These are phyloP conservation scores for Penicillium sp. DNA, from an alignment of 2,329 filamentous ascomycete species.

Conservation along the genomic window DNA sequence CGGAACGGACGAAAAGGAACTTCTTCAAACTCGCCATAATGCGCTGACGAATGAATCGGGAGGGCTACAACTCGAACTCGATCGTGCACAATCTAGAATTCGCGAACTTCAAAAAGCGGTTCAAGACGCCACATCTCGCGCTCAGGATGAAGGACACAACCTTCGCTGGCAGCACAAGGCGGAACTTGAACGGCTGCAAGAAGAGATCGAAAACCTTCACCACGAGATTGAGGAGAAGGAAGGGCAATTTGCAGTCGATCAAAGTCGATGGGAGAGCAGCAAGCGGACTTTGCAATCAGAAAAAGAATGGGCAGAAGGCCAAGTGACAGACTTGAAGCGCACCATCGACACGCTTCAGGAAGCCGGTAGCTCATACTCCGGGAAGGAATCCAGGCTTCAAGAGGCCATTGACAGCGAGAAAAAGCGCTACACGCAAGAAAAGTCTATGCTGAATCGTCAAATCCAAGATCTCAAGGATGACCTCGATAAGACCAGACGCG, in stretches of 20 bases:
- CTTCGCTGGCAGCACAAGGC: slow-evolving; percentile 55
- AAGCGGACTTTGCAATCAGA: slow-evolving; percentile 64
- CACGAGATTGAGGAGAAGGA: slow-evolving; percentile 67
- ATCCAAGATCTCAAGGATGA: slow-evolving; percentile 72
- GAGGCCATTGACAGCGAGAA: slow-evolving; percentile 68
- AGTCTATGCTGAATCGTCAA: slow-evolving; percentile 67
- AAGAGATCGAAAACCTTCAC: slow-evolving; percentile 60
- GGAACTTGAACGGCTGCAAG: slow-evolving; percentile 55
- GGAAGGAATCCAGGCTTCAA: slow-evolving; percentile 66
- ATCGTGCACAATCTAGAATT: slow-evolving; percentile 44
- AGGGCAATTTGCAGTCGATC: slow-evolving; percentile 67
- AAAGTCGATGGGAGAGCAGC: slow-evolving; percentile 69
- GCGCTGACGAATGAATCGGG: slow-evolving; percentile 64
- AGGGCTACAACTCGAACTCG: slow-evolving; percentile 64
- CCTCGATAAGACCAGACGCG: slow-evolving; percentile 63
- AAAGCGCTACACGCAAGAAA: slow-evolving; percentile 69
- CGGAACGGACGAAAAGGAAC: slow-evolving; percentile 62
- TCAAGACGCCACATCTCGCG: slow-evolving; percentile 56
- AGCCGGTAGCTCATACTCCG: slow-evolving; percentile 64
- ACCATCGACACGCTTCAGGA: slow-evolving; percentile 69
- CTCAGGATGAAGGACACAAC: slow-evolving; percentile 60
- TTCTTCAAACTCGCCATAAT: slow-evolving; percentile 68
- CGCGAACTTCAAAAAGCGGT: slow-evolving; percentile 51
- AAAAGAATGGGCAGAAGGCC: slow-evolving; percentile 65
- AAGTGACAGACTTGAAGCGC: slow-evolving; percentile 64